These are phyloP conservation scores for Wolfiporia cocos DNA, from an alignment of 1,284 basidiomycete species.

Conservation along the genomic window DNA sequence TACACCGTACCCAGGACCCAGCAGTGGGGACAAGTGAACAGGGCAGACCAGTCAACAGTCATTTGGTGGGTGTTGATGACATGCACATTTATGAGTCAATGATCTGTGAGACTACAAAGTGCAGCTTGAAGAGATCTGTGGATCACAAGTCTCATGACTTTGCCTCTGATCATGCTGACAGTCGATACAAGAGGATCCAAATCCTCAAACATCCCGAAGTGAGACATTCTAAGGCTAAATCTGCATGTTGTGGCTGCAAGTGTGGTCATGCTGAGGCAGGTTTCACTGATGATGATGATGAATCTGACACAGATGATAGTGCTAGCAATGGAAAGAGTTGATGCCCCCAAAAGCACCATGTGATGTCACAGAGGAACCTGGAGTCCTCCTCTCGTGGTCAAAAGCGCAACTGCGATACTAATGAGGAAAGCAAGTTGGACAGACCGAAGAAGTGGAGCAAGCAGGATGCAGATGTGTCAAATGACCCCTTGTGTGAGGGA, in stretches of 20 bases:
- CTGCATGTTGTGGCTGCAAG: constrained; percentile 56
- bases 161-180: constrained; percentile 9
- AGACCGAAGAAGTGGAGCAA: constrained; percentile 29
- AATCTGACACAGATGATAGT: constrained; percentile 26
- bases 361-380: constrained; percentile 41
- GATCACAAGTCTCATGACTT: constrained; percentile 30
- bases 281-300: constrained; percentile 64
- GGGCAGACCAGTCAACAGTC: constrained; percentile 2
- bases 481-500: constrained; percentile 43
- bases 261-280: constrained; percentile 68
- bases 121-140: constrained; percentile 44
- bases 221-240: constrained; percentile 8
- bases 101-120: constrained; percentile 23
- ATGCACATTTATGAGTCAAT: constrained; percentile 21
- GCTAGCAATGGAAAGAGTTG: constrained; percentile 18
- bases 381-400: constrained; percentile 43
- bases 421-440: constrained; percentile 39
- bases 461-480: constrained; percentile 28
- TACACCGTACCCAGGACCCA: too few species aligned
- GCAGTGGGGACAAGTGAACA: too few species aligned
- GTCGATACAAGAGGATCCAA: constrained; percentile 34
- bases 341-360: constrained; percentile 31
- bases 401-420: constrained; percentile 57
- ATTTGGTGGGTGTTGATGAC: constrained; percentile 3
- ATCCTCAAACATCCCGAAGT: constrained; percentile 17